Conservation (phyloP, 2,329 filamentous ascomycete species). For the Beauveria australis region DNA sequence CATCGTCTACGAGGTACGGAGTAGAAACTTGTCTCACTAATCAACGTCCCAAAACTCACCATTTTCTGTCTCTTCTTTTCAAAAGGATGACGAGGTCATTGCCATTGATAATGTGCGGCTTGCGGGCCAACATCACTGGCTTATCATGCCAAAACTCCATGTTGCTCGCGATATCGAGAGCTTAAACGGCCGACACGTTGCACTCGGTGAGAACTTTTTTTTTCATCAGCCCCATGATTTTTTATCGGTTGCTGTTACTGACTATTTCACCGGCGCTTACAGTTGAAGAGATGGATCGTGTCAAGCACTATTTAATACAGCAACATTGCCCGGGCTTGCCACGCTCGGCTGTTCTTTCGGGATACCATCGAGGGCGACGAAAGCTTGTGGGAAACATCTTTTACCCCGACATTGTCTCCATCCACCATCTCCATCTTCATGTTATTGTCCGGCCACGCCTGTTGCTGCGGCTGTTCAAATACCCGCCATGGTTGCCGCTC, state of each 20-base stretch:
- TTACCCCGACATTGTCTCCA: constrained; percentile 10
- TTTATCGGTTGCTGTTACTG: background rate
- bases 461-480: background rate
- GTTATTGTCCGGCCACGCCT: constrained; percentile 6
- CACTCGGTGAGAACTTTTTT: background rate
- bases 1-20: too few species aligned
- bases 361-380: constrained; percentile 1
- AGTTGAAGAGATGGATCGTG: background rate
- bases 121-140: background rate
- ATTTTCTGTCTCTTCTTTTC: too few species aligned
- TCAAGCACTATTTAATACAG: background rate
- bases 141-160: background rate
- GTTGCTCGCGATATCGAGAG: background rate
- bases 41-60: too few species aligned
- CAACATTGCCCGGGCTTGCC: too few species aligned
- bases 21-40: too few species aligned
- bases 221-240: background rate
- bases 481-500: constrained; percentile 10
- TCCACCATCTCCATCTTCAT: constrained; percentile 13
- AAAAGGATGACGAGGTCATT: background rate
- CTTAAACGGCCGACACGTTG: background rate
- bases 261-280: background rate
- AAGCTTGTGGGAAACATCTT: background rate
- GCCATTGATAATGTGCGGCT: background rate
- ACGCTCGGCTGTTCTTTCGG: background rate